Conservation (phyloP, 140 eudicot species). For the Erigeron philadelphicus region DNA sequence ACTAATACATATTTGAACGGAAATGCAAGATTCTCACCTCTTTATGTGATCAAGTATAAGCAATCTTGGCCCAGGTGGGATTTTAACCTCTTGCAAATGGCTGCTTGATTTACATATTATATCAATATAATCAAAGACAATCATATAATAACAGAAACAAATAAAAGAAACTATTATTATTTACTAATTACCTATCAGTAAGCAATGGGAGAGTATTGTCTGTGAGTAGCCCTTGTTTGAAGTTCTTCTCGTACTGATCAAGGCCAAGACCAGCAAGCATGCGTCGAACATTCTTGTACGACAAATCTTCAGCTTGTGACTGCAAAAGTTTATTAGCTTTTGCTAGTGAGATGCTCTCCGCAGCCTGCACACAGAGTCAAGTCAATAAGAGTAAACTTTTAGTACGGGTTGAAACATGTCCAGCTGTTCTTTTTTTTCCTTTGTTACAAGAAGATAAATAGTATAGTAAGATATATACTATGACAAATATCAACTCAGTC, state of each 20-base stretch:
- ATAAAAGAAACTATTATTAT: neutral
- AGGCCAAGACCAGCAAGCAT: slow-evolving; percentile 59
- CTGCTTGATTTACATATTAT: slow-evolving; percentile 31
- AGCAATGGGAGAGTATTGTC: slow-evolving; percentile 63
- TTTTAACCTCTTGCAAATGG: slow-evolving; percentile 71
- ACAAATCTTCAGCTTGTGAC: slow-evolving; percentile 37
- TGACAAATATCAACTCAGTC: neutral
- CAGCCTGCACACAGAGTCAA: slow-evolving; percentile 34
- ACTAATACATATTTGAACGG: neutral
- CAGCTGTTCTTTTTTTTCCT: too few relatives aligned
- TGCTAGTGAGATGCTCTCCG: slow-evolving; percentile 48
- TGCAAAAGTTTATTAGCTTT: neutral
- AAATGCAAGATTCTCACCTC: slow-evolving; percentile 32
- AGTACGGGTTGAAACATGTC: neutral
- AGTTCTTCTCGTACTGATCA: slow-evolving; percentile 56
- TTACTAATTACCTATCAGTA: slow-evolving; percentile 50
- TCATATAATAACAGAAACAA: neutral
- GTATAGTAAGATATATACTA: neutral
- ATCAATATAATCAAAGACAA: slow-evolving; percentile 6
- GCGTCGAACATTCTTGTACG: slow-evolving; percentile 46
- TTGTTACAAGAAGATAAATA: too few relatives aligned
- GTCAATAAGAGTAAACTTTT: neutral
- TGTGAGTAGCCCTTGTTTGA: slow-evolving; percentile 59
- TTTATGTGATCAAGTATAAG: slow-evolving; percentile 70
- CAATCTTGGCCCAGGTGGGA: slow-evolving; percentile 87